Percentiles rank a stretch among this genome's conserved stretches.
phyloP scores from a whole-genome alignment of 2,329 filamentous ascomycete genomes.

The Exserohilum rostratum region DNA sequence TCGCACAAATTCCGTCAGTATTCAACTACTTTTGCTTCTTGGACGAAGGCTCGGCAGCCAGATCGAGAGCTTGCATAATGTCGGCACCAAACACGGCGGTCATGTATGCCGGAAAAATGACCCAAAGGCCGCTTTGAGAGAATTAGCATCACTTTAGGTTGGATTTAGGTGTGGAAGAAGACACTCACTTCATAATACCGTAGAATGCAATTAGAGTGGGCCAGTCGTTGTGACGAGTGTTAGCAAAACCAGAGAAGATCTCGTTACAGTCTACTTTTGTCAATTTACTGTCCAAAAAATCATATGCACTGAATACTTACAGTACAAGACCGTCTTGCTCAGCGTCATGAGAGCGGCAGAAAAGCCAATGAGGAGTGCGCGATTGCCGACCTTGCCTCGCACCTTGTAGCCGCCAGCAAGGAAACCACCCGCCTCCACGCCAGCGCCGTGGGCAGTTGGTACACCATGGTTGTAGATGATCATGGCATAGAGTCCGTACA shows the following conservation, averaged over 20 bases:
- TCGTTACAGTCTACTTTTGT: constrained; percentile 63
- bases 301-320: constrained; percentile 52
- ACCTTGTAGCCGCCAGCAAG: constrained; percentile 59
- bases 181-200: constrained; percentile 69
- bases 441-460: constrained; percentile 44
- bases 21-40: constrained; percentile 34
- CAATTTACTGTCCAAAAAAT: neutral
- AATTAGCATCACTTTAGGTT: constrained; percentile 10
- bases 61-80: constrained; percentile 64
- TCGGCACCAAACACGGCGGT: constrained; percentile 65
- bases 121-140: constrained; percentile 63
- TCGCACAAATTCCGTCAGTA: too few relatives aligned
- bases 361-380: constrained; percentile 65
- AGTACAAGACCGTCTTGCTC: constrained; percentile 71
- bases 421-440: constrained; percentile 51
- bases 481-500: constrained; percentile 69
- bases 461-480: constrained; percentile 55
- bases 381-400: constrained; percentile 58
- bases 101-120: constrained; percentile 68
- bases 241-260: constrained; percentile 63
- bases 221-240: constrained; percentile 67
- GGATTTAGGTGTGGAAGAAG: neutral
- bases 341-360: constrained; percentile 67
- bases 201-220: constrained; percentile 63
- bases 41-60: constrained; percentile 44